Evolutionary conservation across 768 basidiomycete genomes (phyloP), one percentile per base, ranked within the genome.

Genomic region (Tubosaeta sp.): DNA sequence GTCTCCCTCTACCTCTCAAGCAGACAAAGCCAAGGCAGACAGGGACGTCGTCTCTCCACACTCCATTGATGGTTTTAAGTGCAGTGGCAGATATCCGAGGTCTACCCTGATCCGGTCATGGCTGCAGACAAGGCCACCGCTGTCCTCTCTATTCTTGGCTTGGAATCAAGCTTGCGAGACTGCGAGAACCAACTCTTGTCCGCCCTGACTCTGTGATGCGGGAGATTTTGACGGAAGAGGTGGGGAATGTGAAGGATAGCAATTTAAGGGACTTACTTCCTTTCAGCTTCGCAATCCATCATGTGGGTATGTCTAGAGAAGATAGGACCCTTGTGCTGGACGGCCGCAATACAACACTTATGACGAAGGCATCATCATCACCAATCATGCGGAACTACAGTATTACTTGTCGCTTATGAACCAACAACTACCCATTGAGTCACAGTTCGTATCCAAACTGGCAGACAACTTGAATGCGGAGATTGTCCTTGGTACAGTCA

Each of bases 1-100:
- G 51, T 84, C 79, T 44, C 73, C 81, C 0, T 76, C 82, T 12
- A 56, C 72, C 27, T 72, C 69, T 50, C 62, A 66, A 40, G 67
- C 71, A 30, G 69, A 72, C n/a, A 77, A 76, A 46, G 65, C 75
- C 49, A 83, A 83, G 60, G 75, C 73, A 40, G 84, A 90, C 69
- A 84, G 84, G 59, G 90, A 91, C 59, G 73, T 83, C 46, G 84
- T 98, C 34, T 86, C 91, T 0, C 93, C 93, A 0, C 92, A 96
- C 55, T 79, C 85, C 46, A 85, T 99, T 62, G 94, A 99, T 67
- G 94, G 83, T 98, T 98, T 82, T 99, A 94, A 94, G 91, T 99
- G 0, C 96, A 99, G 64, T 86, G 94, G 1, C 88, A 95, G 53
- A 85, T 98, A 45, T 82, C 89, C 0, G 85, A 91, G 63, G 78